These are phyloP conservation scores for Leishmania mexicana DNA, from an alignment of 208 protist genomes.

Conservation along the genomic window DNA sequence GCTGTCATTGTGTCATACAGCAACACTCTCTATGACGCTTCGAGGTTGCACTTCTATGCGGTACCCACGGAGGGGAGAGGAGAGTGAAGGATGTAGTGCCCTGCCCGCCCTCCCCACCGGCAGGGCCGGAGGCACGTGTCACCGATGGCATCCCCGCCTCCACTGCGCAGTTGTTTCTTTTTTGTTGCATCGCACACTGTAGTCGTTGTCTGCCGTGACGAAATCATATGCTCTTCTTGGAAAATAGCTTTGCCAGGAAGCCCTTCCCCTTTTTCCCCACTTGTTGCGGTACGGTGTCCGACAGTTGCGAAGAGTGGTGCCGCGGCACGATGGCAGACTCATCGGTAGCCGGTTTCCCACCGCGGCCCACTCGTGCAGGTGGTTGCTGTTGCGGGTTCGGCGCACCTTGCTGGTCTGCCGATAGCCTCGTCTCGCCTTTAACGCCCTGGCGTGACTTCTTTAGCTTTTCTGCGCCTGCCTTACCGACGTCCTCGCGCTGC, in stretches of 20 bases:
- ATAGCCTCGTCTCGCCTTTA: background rate
- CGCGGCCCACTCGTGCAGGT: too few relatives aligned
- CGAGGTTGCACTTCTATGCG: background rate
- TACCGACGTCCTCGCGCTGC: too few relatives aligned
- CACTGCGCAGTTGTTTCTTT: background rate
- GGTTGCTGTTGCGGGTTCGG: background rate
- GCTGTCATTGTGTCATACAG: background rate
- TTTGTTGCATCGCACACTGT: background rate
- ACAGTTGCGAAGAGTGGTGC: background rate
- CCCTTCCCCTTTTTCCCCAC: conserved; percentile 7
- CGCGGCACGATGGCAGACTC: background rate
- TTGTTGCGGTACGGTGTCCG: background rate
- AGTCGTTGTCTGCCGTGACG: background rate
- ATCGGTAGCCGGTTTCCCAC: too few relatives aligned
- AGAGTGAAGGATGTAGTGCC: background rate
- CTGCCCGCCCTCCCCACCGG: background rate
- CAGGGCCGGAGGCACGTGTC: background rate
- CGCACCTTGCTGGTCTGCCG: background rate
- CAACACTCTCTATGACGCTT: background rate
- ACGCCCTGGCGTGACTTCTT: background rate
- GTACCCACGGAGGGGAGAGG: background rate
- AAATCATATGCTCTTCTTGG: conserved; percentile 17
- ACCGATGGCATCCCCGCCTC: background rate
- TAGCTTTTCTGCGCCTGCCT: background rate
- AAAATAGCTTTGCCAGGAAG: conserved; percentile 30